Conservation (phyloP, 31 red algal genomes). For the Bonnemaisonia californica region DNA sequence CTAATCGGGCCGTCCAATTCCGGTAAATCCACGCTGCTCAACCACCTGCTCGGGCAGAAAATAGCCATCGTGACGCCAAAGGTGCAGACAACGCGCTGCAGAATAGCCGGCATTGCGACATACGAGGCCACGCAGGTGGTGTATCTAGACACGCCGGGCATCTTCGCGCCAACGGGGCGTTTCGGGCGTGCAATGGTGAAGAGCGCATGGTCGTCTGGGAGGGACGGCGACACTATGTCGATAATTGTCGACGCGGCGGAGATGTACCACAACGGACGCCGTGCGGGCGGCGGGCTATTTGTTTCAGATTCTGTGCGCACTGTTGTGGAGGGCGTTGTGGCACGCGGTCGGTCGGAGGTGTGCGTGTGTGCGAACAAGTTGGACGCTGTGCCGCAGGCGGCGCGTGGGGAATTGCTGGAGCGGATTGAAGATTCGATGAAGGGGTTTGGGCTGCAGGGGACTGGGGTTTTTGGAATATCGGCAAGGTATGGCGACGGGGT, state of each 20-base stretch:
- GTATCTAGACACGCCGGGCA: slow-evolving; percentile 93
- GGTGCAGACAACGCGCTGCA: slow-evolving; percentile 93
- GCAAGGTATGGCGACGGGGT: slow-evolving; percentile 66
- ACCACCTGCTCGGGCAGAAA: slow-evolving; percentile 84
- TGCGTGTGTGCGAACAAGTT: slow-evolving; percentile 85
- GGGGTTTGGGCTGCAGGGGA: slow-evolving; percentile 8
- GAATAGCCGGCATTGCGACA: slow-evolving; percentile 76
- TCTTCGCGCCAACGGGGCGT: slow-evolving; percentile 71
- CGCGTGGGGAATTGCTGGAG: slow-evolving; percentile 17
- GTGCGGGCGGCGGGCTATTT: not conserved
- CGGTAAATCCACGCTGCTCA: slow-evolving; percentile 99
- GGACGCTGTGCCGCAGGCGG: slow-evolving; percentile 60
- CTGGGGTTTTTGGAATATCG: slow-evolving; percentile 48
- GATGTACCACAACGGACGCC: slow-evolving; percentile 43
- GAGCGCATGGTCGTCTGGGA: slow-evolving; percentile 67
- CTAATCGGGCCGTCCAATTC: slow-evolving; percentile 94
- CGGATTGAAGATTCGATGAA: slow-evolving; percentile 35
- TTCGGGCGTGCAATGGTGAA: slow-evolving; percentile 94
- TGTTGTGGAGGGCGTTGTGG: slow-evolving; percentile 16
- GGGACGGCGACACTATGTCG: slow-evolving; percentile 76
- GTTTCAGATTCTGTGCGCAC: slow-evolving; percentile 7
- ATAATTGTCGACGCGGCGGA: slow-evolving; percentile 76
- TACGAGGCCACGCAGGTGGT: slow-evolving; percentile 76
- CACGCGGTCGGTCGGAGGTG: slow-evolving; percentile 11
- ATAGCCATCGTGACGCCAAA: slow-evolving; percentile 97